Evolutionary conservation across 2,329 filamentous ascomycete genomes (phyloP).

Genomic region (Arthroderma sp.): DNA sequence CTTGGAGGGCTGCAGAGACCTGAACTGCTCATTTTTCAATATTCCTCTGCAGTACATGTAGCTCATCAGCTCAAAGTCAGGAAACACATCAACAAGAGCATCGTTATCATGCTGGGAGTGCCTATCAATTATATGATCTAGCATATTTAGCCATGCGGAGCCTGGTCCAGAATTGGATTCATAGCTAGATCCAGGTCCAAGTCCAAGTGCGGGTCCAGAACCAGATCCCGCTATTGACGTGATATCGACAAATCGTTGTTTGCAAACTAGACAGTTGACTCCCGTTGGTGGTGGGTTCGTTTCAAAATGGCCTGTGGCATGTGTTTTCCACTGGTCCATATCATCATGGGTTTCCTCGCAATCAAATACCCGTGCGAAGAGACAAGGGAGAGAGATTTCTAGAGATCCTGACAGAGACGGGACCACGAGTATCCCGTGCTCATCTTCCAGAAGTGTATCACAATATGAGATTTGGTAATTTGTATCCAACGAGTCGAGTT

Average conservation of each 20-base stretch:
- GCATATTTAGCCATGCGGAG: conserved; percentile 29
- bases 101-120: conserved; percentile 29
- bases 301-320: conserved; percentile 34
- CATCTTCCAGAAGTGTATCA: neutral
- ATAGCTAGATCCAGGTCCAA: neutral
- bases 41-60: conserved; percentile 31
- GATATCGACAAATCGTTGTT: conserved; percentile 10
- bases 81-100: conserved; percentile 26
- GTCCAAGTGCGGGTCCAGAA: conserved; percentile 10
- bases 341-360: conserved; percentile 29
- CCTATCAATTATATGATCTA: conserved; percentile 28
- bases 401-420: too few species aligned
- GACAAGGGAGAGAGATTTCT: conserved; percentile 16
- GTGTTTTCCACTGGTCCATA: conserved; percentile 28
- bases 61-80: conserved; percentile 33
- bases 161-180: conserved; percentile 4
- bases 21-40: conserved; percentile 32
- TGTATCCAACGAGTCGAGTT: neutral
- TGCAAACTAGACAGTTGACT: conserved; percentile 33
- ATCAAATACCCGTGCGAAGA: conserved; percentile 32
- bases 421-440: neutral
- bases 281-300: conserved; percentile 26
- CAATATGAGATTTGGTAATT: neutral
- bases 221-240: neutral
- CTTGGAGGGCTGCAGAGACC: conserved; percentile 27